Evolutionary conservation across 2,329 filamentous ascomycete genomes (phyloP), one percentile per base, ranked within the genome.

Genomic region (Epichloe gansuensis): DNA sequence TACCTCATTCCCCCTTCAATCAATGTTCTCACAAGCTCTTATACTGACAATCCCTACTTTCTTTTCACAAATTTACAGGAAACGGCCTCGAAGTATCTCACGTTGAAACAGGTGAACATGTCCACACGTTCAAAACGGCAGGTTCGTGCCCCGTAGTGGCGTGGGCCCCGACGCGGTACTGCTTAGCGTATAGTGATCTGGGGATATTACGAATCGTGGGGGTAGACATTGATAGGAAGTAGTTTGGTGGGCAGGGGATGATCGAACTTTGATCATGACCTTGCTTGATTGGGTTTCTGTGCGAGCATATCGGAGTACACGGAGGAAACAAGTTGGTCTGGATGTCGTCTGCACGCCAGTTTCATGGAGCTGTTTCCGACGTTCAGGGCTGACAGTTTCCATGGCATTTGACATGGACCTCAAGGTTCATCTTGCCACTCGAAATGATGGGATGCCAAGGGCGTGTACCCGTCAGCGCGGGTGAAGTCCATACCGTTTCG

Each of bases 111-210:
- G 86, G 86, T 23, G 86, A 90, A 45, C 76, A 81, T 57, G 77
- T 90, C 13, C 78, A 88, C 63, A 86, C 77, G 2, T 76, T 89
- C 58, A 88, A 88, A 65, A 85, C 85, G 9, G 72, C 74, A 1
- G 77, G 80, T 23, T 71, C 83, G 12, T 81, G 79, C 52, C 79
- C 81, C 1, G 76, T 86, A 11, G 83, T 90, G 7, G 78, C 83
- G 3, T 91, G 86, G 86, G 85, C 88, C 57, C 87, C 87, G 2
- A 83, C 78, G 43, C 75, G 82, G 53, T 91, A 91, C 65, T 82
- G 79, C 58, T 68, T 91, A 54, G 87, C 86, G 2, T 90, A 88
- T 64, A 80, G 80, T 50, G 86, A 91, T 62, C 68, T 80, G 38
- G 83, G 83, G 1, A 77, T 77, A 49, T 67, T 91, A 54, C 82